Evolutionary conservation across 1,284 basidiomycete genomes (phyloP).

Genomic region (Melampsora americana): DNA sequence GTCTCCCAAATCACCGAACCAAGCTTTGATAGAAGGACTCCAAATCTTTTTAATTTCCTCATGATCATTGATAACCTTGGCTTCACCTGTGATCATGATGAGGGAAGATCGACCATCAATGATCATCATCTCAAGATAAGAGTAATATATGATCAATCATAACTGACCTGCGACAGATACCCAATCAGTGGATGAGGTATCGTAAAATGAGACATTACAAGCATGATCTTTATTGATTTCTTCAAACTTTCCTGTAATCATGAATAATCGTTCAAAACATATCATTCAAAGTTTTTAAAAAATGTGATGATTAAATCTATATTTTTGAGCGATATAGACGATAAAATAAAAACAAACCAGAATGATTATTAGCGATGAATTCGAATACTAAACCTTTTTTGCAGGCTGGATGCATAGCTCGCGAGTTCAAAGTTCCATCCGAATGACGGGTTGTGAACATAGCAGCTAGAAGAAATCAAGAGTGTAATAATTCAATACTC

Average conservation of each 20-base stretch:
- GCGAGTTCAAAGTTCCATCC: conserved; percentile 72
- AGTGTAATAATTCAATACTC: background rate
- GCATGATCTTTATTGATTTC: conserved; percentile 60
- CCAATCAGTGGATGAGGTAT: conserved; percentile 73
- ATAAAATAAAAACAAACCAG: conserved; percentile 62
- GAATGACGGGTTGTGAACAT: conserved; percentile 76
- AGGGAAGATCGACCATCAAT: background rate
- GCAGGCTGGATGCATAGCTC: conserved; percentile 73
- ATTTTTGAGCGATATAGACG: background rate
- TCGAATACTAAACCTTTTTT: conserved; percentile 57
- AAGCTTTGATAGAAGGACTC: conserved; percentile 66
- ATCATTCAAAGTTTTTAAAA: background rate
- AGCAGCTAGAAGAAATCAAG: conserved; percentile 55
- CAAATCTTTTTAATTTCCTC: conserved; percentile 69
- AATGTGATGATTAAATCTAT: background rate
- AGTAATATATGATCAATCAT: conserved; percentile 31
- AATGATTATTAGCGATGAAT: conserved; percentile 74
- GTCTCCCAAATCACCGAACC: conserved; percentile 83
- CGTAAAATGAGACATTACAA: conserved; percentile 75
- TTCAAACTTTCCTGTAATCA: conserved; percentile 27
- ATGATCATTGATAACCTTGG: conserved; percentile 63
- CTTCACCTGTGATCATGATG: conserved; percentile 12
- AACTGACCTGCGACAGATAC: conserved; percentile 76
- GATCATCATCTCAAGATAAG: conserved; percentile 43
- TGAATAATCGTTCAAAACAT: background rate